These are phyloP conservation scores for Yamadazyma friedrichii DNA, from an alignment of 1,139 yeast genomes.

Conservation along the genomic window DNA sequence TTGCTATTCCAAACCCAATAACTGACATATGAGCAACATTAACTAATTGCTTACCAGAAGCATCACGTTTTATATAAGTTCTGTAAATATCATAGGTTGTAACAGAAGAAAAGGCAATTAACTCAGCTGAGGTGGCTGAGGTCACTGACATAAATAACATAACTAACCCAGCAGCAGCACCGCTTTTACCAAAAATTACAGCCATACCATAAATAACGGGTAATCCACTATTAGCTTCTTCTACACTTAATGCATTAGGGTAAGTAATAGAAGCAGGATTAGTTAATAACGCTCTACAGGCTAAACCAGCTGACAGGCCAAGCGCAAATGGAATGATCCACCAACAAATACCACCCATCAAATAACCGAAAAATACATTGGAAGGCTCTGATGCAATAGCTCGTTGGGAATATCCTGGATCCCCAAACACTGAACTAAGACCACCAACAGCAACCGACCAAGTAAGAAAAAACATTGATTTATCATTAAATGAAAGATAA, in stretches of 20 bases:
- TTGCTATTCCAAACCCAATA: slow-evolving; percentile 24
- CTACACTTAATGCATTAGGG: slow-evolving; percentile 22
- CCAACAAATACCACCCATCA: slow-evolving; percentile 43
- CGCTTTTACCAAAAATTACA: slow-evolving; percentile 31
- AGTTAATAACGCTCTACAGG: slow-evolving; percentile 30
- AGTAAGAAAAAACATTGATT: slow-evolving; percentile 17
- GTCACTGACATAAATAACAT: slow-evolving; percentile 39
- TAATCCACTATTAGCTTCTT: slow-evolving; percentile 21
- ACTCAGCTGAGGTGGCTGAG: slow-evolving; percentile 38
- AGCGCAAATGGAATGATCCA: slow-evolving; percentile 35
- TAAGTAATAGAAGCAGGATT: slow-evolving; percentile 29
- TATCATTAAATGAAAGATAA: slow-evolving; percentile 15
- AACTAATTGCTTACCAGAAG: slow-evolving; percentile 32
- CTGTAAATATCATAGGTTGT: slow-evolving; percentile 36
- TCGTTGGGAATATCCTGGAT: slow-evolving; percentile 40
- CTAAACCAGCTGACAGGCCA: slow-evolving; percentile 35
- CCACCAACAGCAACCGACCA: slow-evolving; percentile 33
- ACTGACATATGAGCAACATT: slow-evolving; percentile 27
- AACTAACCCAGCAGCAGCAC: slow-evolving; percentile 35
- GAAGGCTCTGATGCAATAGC: slow-evolving; percentile 40
- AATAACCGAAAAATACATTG: slow-evolving; percentile 33
- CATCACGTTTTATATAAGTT: slow-evolving; percentile 32
- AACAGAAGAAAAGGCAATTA: slow-evolving; percentile 37
- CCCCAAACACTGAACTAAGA: slow-evolving; percentile 36
- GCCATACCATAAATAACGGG: slow-evolving; percentile 19